A percentile compares a stretch with the other conserved stretches of the same genome.
Conservation (phyloP, 2,329 filamentous ascomycete genomes). For the Hypoxylon sp. region DNA sequence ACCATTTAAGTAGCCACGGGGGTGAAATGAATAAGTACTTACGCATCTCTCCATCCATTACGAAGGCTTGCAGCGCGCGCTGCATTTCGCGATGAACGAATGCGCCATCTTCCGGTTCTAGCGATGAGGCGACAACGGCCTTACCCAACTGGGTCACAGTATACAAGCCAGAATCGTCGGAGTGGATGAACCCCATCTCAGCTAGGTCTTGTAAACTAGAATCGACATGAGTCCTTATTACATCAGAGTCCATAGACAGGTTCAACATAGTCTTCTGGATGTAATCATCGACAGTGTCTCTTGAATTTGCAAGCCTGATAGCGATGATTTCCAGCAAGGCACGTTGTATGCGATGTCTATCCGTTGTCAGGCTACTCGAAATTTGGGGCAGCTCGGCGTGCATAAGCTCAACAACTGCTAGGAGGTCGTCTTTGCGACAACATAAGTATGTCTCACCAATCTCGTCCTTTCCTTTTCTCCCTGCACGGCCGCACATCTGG, state of each 20-base stretch:
- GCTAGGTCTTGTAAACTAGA: constrained; percentile 72
- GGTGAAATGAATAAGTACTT: constrained; percentile 17
- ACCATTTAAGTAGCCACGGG: neutral
- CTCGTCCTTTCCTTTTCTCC: constrained; percentile 83
- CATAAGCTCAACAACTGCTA: constrained; percentile 78
- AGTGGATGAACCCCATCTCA: constrained; percentile 67
- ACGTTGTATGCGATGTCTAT: constrained; percentile 78
- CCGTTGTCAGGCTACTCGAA: constrained; percentile 76
- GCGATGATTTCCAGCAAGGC: constrained; percentile 80
- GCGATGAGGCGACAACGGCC: constrained; percentile 79
- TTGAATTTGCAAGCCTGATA: constrained; percentile 76
- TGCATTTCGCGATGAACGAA: constrained; percentile 80
- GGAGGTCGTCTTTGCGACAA: constrained; percentile 77
- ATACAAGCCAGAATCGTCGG: constrained; percentile 67
- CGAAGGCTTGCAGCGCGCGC: constrained; percentile 78
- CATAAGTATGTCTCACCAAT: constrained; percentile 84
- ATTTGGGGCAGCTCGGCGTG: constrained; percentile 79
- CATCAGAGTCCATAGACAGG: constrained; percentile 65
- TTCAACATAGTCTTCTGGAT: constrained; percentile 77
- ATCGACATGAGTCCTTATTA: constrained; percentile 69
- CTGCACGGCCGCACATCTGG: constrained; percentile 84
- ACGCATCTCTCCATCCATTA: constrained; percentile 84
- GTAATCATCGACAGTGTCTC: constrained; percentile 76
- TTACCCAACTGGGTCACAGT: constrained; percentile 75
- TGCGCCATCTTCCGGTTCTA: constrained; percentile 81